Evolutionary conservation across 176 grass and related monocot genomes (phyloP).

Genomic region (Puccinellia tenuiflora): DNA sequence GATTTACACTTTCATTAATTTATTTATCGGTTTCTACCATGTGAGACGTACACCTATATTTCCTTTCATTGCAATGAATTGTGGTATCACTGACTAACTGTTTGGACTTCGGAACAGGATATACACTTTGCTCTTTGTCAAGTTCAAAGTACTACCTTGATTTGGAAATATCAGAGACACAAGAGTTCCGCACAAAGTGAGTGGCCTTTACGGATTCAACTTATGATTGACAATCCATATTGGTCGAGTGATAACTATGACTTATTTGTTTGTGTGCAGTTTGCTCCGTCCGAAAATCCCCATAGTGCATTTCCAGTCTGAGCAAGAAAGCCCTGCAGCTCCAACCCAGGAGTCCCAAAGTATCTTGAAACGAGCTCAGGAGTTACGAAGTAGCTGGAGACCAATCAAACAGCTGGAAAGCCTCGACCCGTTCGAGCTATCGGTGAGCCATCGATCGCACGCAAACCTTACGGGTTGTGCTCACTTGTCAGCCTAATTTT

Average conservation of each 20-base stretch:
- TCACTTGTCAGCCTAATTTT: not conserved
- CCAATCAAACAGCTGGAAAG: constrained; percentile 14
- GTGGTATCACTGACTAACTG: not conserved
- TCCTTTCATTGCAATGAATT: not conserved
- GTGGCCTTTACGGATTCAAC: not conserved
- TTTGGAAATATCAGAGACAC: constrained; percentile 25
- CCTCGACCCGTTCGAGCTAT: not conserved
- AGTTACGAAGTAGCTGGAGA: not conserved
- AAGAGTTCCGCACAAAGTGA: constrained; percentile 12
- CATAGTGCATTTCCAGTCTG: not conserved
- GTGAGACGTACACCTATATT: not conserved
- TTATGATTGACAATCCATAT: not conserved
- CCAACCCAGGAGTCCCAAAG: not conserved
- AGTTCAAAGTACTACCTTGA: constrained; percentile 17
- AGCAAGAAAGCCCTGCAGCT: not conserved
- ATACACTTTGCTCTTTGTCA: not conserved
- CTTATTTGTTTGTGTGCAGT: not conserved
- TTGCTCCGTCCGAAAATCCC: not conserved
- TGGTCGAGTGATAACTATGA: not conserved
- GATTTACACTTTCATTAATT: not conserved
- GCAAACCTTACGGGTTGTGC: not conserved
- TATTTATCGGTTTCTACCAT: not conserved
- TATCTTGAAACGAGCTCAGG: not conserved
- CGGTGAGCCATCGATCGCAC: not conserved
- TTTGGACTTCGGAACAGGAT: not conserved